Percentiles rank a stretch among this genome's conserved stretches.
These are phyloP conservation scores for Diaporthe citri DNA, from an alignment of 2,329 filamentous ascomycete species.

Conservation along the genomic window DNA sequence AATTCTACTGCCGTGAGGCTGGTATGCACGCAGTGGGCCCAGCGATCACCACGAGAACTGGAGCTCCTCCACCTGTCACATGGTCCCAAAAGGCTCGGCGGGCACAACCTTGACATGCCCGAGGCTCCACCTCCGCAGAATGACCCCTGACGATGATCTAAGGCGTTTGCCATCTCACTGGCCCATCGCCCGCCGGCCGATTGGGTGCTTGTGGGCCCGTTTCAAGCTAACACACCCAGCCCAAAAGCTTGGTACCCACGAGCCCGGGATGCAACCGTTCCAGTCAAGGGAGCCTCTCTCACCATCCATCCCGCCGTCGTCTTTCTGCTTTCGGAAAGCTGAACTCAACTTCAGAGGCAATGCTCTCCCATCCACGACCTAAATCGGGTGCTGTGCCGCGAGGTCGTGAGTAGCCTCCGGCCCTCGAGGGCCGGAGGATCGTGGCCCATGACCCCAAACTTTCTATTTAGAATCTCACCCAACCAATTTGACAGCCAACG, in stretches of 20 bases:
- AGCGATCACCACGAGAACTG: conserved; percentile 9
- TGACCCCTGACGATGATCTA: conserved; percentile 5
- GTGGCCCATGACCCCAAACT: neutral
- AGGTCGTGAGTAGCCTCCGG: neutral
- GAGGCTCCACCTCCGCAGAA: conserved; percentile 19
- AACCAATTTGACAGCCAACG: neutral
- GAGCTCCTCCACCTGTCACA: conserved; percentile 27
- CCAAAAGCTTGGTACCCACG: conserved; percentile 29
- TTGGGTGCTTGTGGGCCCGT: conserved; percentile 6
- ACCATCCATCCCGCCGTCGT: conserved; percentile 4
- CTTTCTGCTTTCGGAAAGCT: conserved; percentile 16
- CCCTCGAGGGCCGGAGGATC: neutral
- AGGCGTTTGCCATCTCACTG: conserved; percentile 13
- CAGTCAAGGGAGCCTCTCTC: neutral
- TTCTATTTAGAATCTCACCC: conserved; percentile 29
- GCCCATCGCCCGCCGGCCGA: neutral
- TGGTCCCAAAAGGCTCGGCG: conserved; percentile 4
- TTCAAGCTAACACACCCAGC: conserved; percentile 10
- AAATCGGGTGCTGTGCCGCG: neutral
- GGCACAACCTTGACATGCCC: conserved; percentile 12
- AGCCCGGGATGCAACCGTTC: conserved; percentile 29
- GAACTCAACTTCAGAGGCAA: neutral
- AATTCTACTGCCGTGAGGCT: conserved; percentile 15
- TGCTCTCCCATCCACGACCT: neutral
- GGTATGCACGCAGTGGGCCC: neutral